These are phyloP conservation scores for Aspergillus olivimuriae DNA, from an alignment of 495 filamentous ascomycete genomes.

Conservation along the genomic window DNA sequence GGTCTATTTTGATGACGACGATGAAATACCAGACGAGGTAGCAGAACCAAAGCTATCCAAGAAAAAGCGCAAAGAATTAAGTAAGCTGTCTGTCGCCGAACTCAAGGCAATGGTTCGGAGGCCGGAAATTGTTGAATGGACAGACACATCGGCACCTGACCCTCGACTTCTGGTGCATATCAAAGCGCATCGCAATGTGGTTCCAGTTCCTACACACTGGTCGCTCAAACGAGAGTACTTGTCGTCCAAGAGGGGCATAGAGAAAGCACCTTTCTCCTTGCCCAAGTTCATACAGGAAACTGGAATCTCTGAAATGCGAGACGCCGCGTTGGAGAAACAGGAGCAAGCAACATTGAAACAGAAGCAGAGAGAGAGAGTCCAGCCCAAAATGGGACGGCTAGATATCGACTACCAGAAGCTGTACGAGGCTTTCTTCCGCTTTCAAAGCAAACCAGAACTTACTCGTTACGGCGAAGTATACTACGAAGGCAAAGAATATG, in stretches of 20 bases:
- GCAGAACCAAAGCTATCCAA: conserved; percentile 71
- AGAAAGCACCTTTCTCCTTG: conserved; percentile 86
- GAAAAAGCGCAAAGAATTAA: conserved; percentile 84
- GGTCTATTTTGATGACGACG: conserved; percentile 78
- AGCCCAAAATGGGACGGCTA: conserved; percentile 93
- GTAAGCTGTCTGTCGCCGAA: conserved; percentile 90
- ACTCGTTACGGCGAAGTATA: conserved; percentile 97
- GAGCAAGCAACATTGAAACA: conserved; percentile 85
- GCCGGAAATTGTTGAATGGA: conserved; percentile 96
- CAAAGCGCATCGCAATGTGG: conserved; percentile 91
- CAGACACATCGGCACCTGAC: conserved; percentile 87
- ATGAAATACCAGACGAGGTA: conserved; percentile 86
- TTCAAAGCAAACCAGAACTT: conserved; percentile 90
- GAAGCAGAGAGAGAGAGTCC: conserved; percentile 90
- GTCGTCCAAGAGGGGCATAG: conserved; percentile 90
- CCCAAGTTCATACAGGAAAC: conserved; percentile 98
- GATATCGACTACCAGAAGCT: conserved; percentile 98
- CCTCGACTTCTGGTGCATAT: conserved; percentile 86
- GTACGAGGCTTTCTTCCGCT: conserved; percentile 96
- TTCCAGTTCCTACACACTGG: conserved; percentile 93
- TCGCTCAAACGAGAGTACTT: conserved; percentile 93
- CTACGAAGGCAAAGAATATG: conserved; percentile 97
- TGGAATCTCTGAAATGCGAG: conserved; percentile 95
- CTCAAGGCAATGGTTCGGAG: conserved; percentile 86
- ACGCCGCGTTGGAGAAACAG: conserved; percentile 93